Evolutionary conservation across 768 basidiomycete species (phyloP).

Genomic region (Pisolithus tinctorius): DNA sequence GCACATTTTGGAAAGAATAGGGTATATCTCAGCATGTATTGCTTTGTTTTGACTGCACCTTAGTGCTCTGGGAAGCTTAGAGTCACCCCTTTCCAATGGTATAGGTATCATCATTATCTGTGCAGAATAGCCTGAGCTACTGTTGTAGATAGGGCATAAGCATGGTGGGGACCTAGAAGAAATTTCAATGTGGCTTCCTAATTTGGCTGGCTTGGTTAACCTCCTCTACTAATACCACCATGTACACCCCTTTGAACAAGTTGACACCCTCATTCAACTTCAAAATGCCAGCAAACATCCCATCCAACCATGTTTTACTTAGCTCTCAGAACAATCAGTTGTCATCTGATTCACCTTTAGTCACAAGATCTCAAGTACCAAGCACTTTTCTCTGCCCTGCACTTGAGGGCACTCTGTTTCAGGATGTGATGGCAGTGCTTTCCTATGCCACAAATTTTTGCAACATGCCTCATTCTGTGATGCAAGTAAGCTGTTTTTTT

Average conservation of each 20-base stretch:
- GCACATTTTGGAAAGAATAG: no score
- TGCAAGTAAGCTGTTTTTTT: not conserved
- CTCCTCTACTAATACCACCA: not conserved
- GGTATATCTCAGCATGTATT: no score
- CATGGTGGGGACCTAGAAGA: not conserved
- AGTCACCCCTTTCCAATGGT: no score
- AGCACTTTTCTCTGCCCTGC: not conserved
- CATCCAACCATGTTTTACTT: not conserved
- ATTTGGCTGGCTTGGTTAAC: not conserved
- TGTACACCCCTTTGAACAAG: not conserved
- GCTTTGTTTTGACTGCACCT: no score
- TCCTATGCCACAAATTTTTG: not conserved
- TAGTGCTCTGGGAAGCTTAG: no score
- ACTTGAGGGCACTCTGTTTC: not conserved
- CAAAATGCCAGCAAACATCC: not conserved
- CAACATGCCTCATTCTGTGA: not conserved
- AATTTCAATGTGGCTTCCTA: not conserved
- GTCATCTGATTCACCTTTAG: not conserved
- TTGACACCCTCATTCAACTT: not conserved
- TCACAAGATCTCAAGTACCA: not conserved
- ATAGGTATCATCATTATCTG: no score
- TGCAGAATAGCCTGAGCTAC: no score
- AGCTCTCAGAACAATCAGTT: not conserved
- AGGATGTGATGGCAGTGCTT: not conserved
- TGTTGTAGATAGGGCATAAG: no score